A percentile compares a stretch with the other conserved stretches of the same genome.
These are phyloP conservation scores for Stipa capillata DNA, from an alignment of 176 grass and related monocot species.

Conservation along the genomic window DNA sequence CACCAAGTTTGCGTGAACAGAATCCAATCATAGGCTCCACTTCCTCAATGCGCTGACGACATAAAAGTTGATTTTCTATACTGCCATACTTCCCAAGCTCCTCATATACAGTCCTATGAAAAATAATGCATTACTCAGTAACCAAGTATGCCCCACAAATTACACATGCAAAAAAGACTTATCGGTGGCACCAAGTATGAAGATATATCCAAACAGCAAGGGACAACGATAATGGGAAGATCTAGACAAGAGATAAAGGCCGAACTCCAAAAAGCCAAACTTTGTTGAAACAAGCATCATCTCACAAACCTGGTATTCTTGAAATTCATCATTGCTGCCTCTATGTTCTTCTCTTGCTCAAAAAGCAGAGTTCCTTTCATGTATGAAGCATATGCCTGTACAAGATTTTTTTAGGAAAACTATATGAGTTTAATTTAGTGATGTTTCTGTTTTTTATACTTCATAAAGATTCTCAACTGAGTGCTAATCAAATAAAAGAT, in stretches of 20 bases:
- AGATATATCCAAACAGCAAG: background rate
- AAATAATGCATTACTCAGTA: background rate
- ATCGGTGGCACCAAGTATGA: background rate
- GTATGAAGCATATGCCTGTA: conserved; percentile 92
- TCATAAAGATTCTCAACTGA: background rate
- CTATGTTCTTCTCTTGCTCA: conserved; percentile 98
- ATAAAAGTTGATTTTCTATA: conserved; percentile 96
- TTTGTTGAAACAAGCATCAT: background rate
- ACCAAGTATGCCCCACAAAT: background rate
- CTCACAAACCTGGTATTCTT: conserved; percentile 84
- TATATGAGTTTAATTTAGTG: background rate
- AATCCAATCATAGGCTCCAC: conserved; percentile 96
- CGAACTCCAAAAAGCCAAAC: background rate
- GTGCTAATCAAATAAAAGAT: background rate
- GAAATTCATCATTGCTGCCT: conserved; percentile 80
- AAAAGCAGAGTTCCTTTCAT: conserved; percentile 95
- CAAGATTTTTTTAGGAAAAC: background rate
- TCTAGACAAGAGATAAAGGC: background rate
- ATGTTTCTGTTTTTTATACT: background rate
- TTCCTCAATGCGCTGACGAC: conserved; percentile 85
- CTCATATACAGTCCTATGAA: conserved; percentile 79
- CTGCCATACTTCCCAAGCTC: conserved; percentile 89
- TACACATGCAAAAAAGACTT: background rate
- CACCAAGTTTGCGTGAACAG: conserved; percentile 88
- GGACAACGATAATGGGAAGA: background rate